These are phyloP conservation scores for Carex parvula DNA, from an alignment of 176 grass and related monocot genomes.

Conservation along the genomic window DNA sequence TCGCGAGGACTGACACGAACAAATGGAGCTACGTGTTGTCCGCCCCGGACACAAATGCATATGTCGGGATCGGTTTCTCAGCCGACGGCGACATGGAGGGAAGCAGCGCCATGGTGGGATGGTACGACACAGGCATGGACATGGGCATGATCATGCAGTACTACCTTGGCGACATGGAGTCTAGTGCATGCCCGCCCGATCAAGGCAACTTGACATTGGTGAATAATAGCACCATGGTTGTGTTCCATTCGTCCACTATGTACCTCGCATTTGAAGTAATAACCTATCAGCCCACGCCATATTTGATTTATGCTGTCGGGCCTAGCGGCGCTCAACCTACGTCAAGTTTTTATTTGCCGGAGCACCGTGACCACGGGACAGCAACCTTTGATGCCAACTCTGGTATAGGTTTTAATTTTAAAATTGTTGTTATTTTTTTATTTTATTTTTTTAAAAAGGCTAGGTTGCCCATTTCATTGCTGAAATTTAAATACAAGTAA, in stretches of 20 bases:
- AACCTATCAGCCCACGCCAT: constrained; percentile 44
- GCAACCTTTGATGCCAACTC: constrained; percentile 50
- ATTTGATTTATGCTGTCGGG: constrained; percentile 63
- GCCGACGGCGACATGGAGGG: constrained; percentile 57
- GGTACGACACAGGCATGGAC: constrained; percentile 34
- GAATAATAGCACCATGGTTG: constrained; percentile 35
- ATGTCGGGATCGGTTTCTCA: constrained; percentile 68
- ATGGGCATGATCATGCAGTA: constrained; percentile 50
- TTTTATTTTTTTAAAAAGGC: too few relatives aligned
- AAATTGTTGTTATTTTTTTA: not conserved
- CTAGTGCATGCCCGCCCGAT: constrained; percentile 41
- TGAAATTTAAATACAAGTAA: too few relatives aligned
- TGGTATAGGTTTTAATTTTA: constrained; percentile 35
- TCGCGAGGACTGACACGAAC: constrained; percentile 46
- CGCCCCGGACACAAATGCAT: constrained; percentile 56
- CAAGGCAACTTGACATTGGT: constrained; percentile 54
- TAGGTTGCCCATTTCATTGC: too few relatives aligned
- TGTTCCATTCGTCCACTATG: constrained; percentile 34
- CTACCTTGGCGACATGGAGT: constrained; percentile 54
- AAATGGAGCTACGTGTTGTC: constrained; percentile 84
- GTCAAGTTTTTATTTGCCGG: constrained; percentile 4
- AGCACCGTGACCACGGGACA: constrained; percentile 38
- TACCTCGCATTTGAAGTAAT: constrained; percentile 76
- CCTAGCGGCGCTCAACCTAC: constrained; percentile 40
- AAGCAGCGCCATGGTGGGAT: constrained; percentile 71